These are phyloP conservation scores for Cercospora citrullina DNA, from an alignment of 2,329 filamentous ascomycete genomes.

Conservation along the genomic window DNA sequence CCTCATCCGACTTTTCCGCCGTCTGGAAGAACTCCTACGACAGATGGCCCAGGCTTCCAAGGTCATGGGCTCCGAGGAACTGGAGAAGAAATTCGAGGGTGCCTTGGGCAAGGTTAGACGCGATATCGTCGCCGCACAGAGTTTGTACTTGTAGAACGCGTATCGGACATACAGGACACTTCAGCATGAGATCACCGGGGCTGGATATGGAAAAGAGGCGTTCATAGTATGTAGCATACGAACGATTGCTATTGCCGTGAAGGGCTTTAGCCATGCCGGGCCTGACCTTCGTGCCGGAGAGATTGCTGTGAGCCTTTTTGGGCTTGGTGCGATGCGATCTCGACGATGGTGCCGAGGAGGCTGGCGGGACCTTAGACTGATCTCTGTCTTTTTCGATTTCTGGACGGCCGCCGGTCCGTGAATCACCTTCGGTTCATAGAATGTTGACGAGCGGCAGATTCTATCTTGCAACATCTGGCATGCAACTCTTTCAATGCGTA, in stretches of 20 bases:
- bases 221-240: neutral
- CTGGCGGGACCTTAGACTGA: slow-evolving; percentile 12
- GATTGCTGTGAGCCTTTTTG: slow-evolving; percentile 9
- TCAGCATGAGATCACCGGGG: neutral
- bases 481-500: too few relatives aligned
- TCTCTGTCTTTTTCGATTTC: slow-evolving; percentile 1
- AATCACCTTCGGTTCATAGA: neutral
- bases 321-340: slow-evolving; percentile 16
- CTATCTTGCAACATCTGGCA: neutral
- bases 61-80: slow-evolving; percentile 95
- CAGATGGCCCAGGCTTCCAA: slow-evolving; percentile 96
- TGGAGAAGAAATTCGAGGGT: slow-evolving; percentile 88
- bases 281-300: slow-evolving; percentile 16
- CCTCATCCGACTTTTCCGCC: slow-evolving; percentile 91
- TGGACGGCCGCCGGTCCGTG: neutral
- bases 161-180: neutral
- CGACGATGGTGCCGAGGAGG: slow-evolving; percentile 14
- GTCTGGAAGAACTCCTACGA: slow-evolving; percentile 86
- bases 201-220: neutral
- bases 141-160: slow-evolving; percentile 71
- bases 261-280: slow-evolving; percentile 15
- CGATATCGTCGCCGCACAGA: slow-evolving; percentile 94
- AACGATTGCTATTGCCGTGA: slow-evolving; percentile 14
- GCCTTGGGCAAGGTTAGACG: slow-evolving; percentile 82
- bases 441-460: neutral